Percentiles rank a stretch among this genome's conserved stretches.
Conservation (phyloP, 108 stramenopile species). For the Epithemia pelagica region DNA sequence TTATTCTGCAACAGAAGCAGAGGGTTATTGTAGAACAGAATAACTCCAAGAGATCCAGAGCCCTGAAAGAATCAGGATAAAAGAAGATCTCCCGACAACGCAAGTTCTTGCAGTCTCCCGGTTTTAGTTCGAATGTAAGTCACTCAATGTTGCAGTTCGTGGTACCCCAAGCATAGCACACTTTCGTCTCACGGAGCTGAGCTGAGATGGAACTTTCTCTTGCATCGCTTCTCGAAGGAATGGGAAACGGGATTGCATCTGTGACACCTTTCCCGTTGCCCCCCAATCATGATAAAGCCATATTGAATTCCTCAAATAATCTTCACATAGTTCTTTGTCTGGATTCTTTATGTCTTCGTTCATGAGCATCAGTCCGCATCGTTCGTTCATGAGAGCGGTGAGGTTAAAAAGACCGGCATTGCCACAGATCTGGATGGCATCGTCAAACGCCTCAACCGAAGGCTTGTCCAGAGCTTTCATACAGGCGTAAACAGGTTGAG, state of each 20-base stretch:
- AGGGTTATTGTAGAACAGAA: too few species aligned
- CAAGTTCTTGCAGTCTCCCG: too few species aligned
- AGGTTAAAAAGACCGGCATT: conserved; percentile 12
- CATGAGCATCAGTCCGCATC: conserved; percentile 17
- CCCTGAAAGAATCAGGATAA: too few species aligned
- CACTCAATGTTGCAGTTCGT: too few species aligned
- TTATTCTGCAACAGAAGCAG: too few species aligned
- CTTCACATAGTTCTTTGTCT: background rate
- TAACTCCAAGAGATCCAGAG: too few species aligned
- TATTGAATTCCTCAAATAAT: conserved; percentile 14
- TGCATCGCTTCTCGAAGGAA: background rate
- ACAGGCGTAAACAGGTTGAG: conserved; percentile 20
- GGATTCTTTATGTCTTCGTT: background rate
- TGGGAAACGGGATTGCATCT: conserved; percentile 9
- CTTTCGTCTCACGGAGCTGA: background rate
- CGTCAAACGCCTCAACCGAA: conserved; percentile 9
- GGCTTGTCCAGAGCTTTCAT: conserved; percentile 18
- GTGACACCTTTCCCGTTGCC: conserved; percentile 11
- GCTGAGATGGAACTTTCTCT: background rate
- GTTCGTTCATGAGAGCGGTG: conserved; percentile 32
- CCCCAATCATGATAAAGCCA: conserved; percentile 34
- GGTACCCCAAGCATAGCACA: background rate
- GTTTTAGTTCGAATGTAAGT: too few species aligned
- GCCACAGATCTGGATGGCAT: conserved; percentile 21
- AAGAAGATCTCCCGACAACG: too few species aligned